phyloP scores from a whole-genome alignment of 1,139 yeast species.

The Magnusiomyces ingens region DNA sequence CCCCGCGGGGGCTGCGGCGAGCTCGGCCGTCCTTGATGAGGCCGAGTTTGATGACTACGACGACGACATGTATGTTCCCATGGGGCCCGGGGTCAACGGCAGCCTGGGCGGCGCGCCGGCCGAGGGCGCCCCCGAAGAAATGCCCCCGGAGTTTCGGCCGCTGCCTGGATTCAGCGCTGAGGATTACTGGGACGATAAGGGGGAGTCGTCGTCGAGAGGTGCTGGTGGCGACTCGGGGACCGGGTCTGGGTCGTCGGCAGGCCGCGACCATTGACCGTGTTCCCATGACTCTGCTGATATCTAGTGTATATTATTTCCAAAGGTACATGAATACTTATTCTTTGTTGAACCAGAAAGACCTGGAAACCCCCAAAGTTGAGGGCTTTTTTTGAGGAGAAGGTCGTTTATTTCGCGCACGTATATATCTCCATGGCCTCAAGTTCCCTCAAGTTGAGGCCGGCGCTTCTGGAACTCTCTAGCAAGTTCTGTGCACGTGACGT shows the following conservation, averaged over 20 bases:
- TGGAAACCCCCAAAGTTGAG: too few species aligned
- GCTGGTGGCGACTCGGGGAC: too few species aligned
- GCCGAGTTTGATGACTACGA: too few species aligned
- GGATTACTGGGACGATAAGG: constrained; percentile 32
- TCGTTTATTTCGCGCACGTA: not conserved
- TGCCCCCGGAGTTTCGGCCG: constrained; percentile 18
- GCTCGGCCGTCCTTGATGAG: not conserved
- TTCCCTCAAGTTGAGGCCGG: not conserved
- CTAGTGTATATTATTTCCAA: too few species aligned
- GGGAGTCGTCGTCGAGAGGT: not conserved
- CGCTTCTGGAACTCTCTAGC: not conserved
- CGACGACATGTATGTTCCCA: too few species aligned
- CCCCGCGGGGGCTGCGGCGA: not conserved
- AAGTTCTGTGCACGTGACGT: not conserved
- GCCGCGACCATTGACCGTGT: not conserved
- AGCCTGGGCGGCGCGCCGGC: not conserved
- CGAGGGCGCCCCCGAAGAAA: not conserved
- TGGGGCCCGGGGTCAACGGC: too few species aligned
- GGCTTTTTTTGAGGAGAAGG: too few species aligned
- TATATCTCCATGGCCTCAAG: not conserved
- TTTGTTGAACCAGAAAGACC: not conserved
- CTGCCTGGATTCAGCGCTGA: constrained; percentile 28
- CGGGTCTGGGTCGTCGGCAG: too few species aligned
- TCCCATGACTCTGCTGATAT: too few species aligned
- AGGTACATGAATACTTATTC: too few species aligned